Base-by-base conservation (phyloP, 2,329 filamentous ascomycete genomes). In the Thielaviopsis punctulata region DNA sequence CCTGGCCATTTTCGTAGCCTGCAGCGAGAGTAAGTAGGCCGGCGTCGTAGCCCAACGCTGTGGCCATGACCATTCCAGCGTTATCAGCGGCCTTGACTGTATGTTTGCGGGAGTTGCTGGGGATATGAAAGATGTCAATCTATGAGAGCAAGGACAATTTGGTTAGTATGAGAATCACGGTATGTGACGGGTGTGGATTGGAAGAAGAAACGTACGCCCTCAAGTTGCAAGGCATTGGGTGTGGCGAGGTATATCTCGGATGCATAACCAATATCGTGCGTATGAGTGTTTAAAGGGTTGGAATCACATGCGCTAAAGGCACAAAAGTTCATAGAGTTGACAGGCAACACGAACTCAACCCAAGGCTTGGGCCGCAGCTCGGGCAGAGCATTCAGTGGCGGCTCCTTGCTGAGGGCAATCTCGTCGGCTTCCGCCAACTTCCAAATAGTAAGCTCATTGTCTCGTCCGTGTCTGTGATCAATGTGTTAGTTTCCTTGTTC, bases 261-360 rank as follows among this genome's bases (percentile, higher is more conserved):
- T 2, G 58, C 56, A 1, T 59, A 52, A 3, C 60, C 56, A 10
- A 60, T 50, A 36, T 56, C 25, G 8, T 57, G 6, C 64, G 59
- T 7, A 56, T 55, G 44, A 66, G 62, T 55, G 69, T 55, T 62
- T 81, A 82, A 56, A 75, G 73, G 2, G 83, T 33, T 33, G 30
- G 30, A 9, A 13, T 33, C 30, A 33, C 30, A 33, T 4, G 30
- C 30, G 30, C 30, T 74, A 63, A 95, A 95, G 1, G 84, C 76
- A 63, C 92, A 98, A 63, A 96, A 98, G 62, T 96, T 98, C 68
- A 96, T 77, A 1, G 90, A 87, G 62, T 95, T 95, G 44, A 96
- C 87, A 4, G 84, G 73, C 4, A 98, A 69, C 3, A 85, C 76
- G 65, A 95, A 78, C 21, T 95, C 65, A n/a, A 95, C 69, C 87